phyloP scores from a whole-genome alignment of 805 yeast species.

The Metschnikowia rubicola region DNA sequence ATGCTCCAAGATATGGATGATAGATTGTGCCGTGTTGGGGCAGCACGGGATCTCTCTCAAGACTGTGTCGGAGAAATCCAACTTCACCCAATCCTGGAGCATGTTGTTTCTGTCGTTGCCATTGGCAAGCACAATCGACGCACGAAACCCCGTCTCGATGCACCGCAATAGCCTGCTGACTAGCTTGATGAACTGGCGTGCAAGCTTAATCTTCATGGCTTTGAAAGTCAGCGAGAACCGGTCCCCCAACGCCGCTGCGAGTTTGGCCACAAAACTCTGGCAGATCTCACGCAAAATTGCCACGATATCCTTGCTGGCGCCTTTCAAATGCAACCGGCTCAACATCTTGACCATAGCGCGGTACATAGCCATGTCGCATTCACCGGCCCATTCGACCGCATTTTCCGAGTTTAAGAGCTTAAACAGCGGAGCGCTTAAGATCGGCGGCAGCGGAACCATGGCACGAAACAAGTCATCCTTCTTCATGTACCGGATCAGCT shows the following conservation, averaged over 20 bases:
- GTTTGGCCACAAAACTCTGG: slow-evolving; percentile 43
- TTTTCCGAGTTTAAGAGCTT: slow-evolving; percentile 50
- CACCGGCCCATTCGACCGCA: slow-evolving; percentile 58
- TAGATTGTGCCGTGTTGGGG: slow-evolving; percentile 25
- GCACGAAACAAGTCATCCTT: slow-evolving; percentile 55
- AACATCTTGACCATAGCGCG: slow-evolving; percentile 52
- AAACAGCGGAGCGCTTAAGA: slow-evolving; percentile 61
- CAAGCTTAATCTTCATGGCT: slow-evolving; percentile 49
- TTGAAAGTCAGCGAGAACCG: slow-evolving; percentile 51
- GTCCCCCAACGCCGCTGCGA: slow-evolving; percentile 34
- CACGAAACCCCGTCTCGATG: slow-evolving; percentile 50
- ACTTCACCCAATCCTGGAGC: slow-evolving; percentile 57
- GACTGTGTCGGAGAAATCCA: slow-evolving; percentile 45
- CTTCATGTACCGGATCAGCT: slow-evolving; percentile 65
- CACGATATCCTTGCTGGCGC: slow-evolving; percentile 53
- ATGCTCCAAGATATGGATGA: slow-evolving; percentile 31
- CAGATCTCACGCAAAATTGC: slow-evolving; percentile 54
- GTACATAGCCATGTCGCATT: slow-evolving; percentile 67
- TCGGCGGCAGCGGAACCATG: slow-evolving; percentile 48
- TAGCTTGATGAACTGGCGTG: slow-evolving; percentile 51
- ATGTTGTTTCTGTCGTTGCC: slow-evolving; percentile 45
- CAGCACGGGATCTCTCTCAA: slow-evolving; percentile 52
- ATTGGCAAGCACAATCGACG: slow-evolving; percentile 43
- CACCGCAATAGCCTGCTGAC: slow-evolving; percentile 53
- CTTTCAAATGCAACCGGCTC: slow-evolving; percentile 56